Evolutionary conservation across 1,139 yeast species (phyloP).

Genomic region (Casaregolazyma suthepensis): DNA sequence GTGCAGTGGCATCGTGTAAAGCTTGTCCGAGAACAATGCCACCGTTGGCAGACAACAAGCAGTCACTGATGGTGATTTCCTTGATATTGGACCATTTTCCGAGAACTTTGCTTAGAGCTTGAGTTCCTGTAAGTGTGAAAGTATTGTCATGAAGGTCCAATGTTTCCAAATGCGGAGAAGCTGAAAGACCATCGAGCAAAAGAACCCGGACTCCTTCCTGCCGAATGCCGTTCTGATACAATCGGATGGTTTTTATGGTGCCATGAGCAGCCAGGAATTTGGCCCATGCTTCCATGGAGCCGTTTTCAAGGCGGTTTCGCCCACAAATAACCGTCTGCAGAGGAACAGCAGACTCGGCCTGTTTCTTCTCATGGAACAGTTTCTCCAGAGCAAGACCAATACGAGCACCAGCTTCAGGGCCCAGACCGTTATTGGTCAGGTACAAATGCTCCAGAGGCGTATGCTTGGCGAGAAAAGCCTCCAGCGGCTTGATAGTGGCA

Average conservation of each 20-base stretch:
- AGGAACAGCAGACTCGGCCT: conserved; percentile 35
- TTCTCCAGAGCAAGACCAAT: conserved; percentile 79
- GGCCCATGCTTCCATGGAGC: conserved; percentile 59
- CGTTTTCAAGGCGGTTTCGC: conserved; percentile 92
- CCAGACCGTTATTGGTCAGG: conserved; percentile 92
- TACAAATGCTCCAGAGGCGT: conserved; percentile 77
- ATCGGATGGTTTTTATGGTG: conserved; percentile 63
- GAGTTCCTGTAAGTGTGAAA: conserved; percentile 77
- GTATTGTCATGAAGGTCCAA: conserved; percentile 95
- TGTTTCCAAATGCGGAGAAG: conserved; percentile 54
- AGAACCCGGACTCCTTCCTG: conserved; percentile 82
- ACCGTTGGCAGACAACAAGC: conserved; percentile 77
- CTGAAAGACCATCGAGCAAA: conserved; percentile 62
- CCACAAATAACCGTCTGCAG: conserved; percentile 87
- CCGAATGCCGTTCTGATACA: conserved; percentile 95
- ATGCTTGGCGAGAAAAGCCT: conserved; percentile 68
- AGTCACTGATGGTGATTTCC: conserved; percentile 84
- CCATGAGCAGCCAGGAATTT: conserved; percentile 74
- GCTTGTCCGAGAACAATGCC: conserved; percentile 43
- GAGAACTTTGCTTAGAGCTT: conserved; percentile 58
- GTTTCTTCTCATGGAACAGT: conserved; percentile 59
- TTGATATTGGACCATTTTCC: conserved; percentile 50
- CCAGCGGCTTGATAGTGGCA: conserved; percentile 88
- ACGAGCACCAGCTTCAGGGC: conserved; percentile 94
- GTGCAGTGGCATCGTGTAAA: conserved; percentile 28